Evolutionary conservation across 441 rosid species (phyloP).

Genomic region (Manihot esculenta): DNA sequence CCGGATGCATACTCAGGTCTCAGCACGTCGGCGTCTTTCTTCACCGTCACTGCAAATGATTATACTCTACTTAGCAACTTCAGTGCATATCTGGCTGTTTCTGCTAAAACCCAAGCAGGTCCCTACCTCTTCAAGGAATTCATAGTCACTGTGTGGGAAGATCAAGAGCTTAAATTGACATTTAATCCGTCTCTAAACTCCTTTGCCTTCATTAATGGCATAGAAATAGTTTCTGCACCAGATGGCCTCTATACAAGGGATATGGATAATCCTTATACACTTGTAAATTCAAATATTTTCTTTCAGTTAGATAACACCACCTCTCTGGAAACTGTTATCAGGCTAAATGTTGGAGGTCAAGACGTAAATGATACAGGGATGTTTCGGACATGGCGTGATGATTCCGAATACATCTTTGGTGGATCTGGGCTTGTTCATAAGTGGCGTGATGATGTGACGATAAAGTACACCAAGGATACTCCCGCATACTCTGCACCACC

Average conservation of each 20-base stretch:
- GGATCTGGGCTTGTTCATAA: not conserved
- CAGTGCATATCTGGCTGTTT: conserved; percentile 22
- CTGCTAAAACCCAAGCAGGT: not conserved
- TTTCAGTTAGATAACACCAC: conserved; percentile 12
- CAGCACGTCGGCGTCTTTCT: conserved; percentile 19
- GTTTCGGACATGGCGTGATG: conserved; percentile 43
- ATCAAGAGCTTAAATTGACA: conserved; percentile 29
- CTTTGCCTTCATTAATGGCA: conserved; percentile 51
- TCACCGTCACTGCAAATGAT: conserved; percentile 33
- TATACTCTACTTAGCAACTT: conserved; percentile 37
- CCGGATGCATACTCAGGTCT: conserved; percentile 22
- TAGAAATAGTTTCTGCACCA: conserved; percentile 51
- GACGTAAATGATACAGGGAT: conserved; percentile 29
- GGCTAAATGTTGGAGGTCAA: conserved; percentile 45
- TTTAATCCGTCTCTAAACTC: conserved; percentile 21
- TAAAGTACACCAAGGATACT: not conserved
- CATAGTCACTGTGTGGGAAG: conserved; percentile 15
- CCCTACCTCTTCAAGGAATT: conserved; percentile 20
- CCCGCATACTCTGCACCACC: conserved; percentile 38
- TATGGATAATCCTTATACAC: not conserved
- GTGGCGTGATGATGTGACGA: not conserved
- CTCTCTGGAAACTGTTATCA: conserved; percentile 34
- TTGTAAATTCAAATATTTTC: not conserved
- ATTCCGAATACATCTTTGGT: conserved; percentile 5
- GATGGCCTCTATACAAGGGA: conserved; percentile 23